phyloP scores from a whole-genome alignment of 1,139 yeast genomes.

The Spencermartinsiella ligniputridi region DNA sequence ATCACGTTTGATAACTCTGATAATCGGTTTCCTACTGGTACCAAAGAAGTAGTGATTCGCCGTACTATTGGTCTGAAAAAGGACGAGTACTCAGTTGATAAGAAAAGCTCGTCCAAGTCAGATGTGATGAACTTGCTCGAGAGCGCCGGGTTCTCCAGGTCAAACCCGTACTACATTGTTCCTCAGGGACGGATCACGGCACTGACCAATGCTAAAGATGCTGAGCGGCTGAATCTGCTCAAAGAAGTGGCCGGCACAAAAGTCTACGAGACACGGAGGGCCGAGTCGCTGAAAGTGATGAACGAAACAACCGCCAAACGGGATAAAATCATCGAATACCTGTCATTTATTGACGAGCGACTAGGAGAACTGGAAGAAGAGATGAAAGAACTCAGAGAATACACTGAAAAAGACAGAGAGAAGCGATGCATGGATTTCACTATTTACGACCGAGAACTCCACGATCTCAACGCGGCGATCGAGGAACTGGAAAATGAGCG shows the following conservation, averaged over 20 bases:
- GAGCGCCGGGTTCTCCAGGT: conserved; percentile 86
- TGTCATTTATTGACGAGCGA: conserved; percentile 65
- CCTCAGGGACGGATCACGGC: conserved; percentile 88
- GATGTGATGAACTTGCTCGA: conserved; percentile 83
- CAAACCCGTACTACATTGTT: conserved; percentile 92
- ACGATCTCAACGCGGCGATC: conserved; percentile 17
- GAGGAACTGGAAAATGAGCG: conserved; percentile 9
- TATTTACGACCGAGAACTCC: conserved; percentile 70
- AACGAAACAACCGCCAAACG: conserved; percentile 63
- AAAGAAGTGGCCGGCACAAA: conserved; percentile 96
- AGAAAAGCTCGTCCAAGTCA: conserved; percentile 69
- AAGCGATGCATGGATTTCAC: conserved; percentile 74
- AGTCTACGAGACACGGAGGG: conserved; percentile 76
- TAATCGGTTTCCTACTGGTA: conserved; percentile 65
- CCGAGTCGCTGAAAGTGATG: conserved; percentile 80
- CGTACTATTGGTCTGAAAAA: conserved; percentile 90
- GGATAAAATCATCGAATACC: conserved; percentile 69
- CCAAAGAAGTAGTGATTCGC: conserved; percentile 65
- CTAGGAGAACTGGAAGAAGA: conserved; percentile 77
- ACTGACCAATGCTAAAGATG: conserved; percentile 82
- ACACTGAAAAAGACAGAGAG: conserved; percentile 61
- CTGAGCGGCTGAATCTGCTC: conserved; percentile 69
- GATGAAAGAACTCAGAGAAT: conserved; percentile 66
- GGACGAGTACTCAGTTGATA: conserved; percentile 78
- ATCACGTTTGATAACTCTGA: conserved; percentile 80